Base-by-base conservation (phyloP, 208 protist species). In the Trypanosomatidae sp. region DNA sequence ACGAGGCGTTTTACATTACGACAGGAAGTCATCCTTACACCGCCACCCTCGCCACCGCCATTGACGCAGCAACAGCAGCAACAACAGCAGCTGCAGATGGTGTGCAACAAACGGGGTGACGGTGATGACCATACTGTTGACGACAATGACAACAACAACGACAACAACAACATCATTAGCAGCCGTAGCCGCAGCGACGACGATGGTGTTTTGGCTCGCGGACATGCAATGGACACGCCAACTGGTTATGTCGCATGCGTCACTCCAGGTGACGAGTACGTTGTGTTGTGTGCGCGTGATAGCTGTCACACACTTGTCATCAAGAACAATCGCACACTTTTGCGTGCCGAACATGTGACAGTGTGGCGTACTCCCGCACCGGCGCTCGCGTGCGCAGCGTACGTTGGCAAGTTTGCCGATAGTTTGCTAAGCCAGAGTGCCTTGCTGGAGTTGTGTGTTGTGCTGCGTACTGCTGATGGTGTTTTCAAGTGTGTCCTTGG, bases 261-360 rank as follows among this genome's bases (percentile, higher is more conserved):
- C 39, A 85, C 76, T n/a, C 66, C 74, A 1, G 54, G 61, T 24
- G 79, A 93, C 51, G 85, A 93, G 53, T 93, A 93, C 56, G 83
- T 93, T 42, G 86, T 68, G n/a, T 64, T 93, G 7, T 61, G 61
- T 30, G 85, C 80, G n/a, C 62, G 59, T 25, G 62, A 65, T 6
- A 42, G 60, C 28, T 38, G 68, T 13, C 66, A 75, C 43, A 77
- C 74, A 3, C 77, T 93, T 1, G 80, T 90, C 15, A 69, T 88
- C 21, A 75, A 93, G 53, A 66, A 71, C 20, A 67, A 90, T 52
- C 73, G 72, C 38, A 72, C 47, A n/a, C 58, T 59, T 22, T 77
- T 93, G 42, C 85, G 83, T 52, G 59, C 73, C 13, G 61, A 80
- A 46, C 73, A 71, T 33, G 64, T 87, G 28, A 93, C 85, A n/a